phyloP scores from a whole-genome alignment of 176 grass and related monocot species.

The Oryza longistaminata region DNA sequence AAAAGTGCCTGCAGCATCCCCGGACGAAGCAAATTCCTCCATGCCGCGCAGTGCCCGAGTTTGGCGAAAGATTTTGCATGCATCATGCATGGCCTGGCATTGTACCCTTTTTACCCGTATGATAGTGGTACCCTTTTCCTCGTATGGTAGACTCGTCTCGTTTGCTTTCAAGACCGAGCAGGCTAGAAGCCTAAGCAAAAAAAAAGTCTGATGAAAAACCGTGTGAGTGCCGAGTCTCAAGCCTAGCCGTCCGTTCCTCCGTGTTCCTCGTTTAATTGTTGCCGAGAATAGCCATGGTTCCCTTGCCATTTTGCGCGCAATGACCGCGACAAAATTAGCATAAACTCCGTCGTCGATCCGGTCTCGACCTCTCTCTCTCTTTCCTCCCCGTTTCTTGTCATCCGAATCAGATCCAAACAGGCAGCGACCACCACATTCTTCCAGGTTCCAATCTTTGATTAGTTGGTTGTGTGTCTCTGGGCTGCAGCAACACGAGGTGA shows the following conservation, averaged over 20 bases:
- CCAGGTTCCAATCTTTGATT: not conserved
- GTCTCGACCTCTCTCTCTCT: not conserved
- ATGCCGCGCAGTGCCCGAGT: too few species aligned
- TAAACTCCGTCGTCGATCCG: not conserved
- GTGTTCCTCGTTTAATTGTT: not conserved
- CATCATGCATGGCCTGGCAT: too few species aligned
- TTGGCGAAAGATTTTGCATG: too few species aligned
- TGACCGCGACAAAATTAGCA: not conserved
- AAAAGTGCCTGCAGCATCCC: constrained; percentile 18
- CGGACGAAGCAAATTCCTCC: too few species aligned
- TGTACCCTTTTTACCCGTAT: too few species aligned
- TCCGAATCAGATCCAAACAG: not conserved
- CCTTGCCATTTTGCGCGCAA: not conserved
- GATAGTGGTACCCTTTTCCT: too few species aligned
- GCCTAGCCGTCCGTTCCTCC: not conserved
- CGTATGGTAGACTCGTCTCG: too few species aligned
- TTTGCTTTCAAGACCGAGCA: too few species aligned
- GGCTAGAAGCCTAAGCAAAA: too few species aligned
- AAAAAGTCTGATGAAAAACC: too few species aligned
- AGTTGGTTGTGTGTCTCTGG: not conserved
- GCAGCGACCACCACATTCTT: not conserved
- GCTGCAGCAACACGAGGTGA: not conserved
- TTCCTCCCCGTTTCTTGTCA: not conserved
- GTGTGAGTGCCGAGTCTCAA: not conserved
- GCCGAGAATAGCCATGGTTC: constrained; percentile 21